A percentile compares a stretch with the other conserved stretches of the same genome.
Evolutionary conservation across 371 early-diverging fungal genomes (phyloP).

Genomic region (Syncephalastrum racemosum): DNA sequence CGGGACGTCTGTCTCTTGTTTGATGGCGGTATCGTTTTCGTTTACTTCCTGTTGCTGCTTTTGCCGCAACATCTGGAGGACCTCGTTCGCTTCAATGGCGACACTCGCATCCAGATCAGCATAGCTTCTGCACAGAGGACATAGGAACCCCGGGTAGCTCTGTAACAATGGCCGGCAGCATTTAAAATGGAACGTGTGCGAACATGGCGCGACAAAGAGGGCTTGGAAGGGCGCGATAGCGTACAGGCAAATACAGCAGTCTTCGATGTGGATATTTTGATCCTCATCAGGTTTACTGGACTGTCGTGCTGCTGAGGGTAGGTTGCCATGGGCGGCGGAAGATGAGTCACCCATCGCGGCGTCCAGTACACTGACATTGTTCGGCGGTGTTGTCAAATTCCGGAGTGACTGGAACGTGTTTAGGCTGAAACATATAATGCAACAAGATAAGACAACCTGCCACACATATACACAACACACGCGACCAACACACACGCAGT

Average conservation of each 20-base stretch:
- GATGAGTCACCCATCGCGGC: conserved; percentile 13
- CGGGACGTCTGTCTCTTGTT: conserved; percentile 1
- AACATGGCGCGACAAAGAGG: conserved; percentile 90
- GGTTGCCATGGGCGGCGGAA: too few relatives aligned
- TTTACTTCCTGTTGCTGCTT: too few relatives aligned
- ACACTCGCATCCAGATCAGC: conserved; percentile 80
- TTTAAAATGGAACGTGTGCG: conserved; percentile 92
- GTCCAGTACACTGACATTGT: conserved; percentile 32
- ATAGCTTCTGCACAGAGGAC: conserved; percentile 91
- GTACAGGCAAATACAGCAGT: conserved; percentile 94
- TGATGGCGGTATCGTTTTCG: not conserved
- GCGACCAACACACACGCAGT: too few relatives aligned
- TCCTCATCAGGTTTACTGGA: not conserved
- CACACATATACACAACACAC: not conserved
- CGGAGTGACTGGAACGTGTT: conserved; percentile 36
- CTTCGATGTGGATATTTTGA: conserved; percentile 34
- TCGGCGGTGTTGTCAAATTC: conserved; percentile 36
- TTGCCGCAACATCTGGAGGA: not conserved
- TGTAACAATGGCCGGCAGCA: conserved; percentile 71
- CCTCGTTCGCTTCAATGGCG: conserved; percentile 51
- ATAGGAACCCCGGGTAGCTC: conserved; percentile 73
- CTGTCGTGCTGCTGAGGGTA: not conserved
- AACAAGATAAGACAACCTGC: not conserved
- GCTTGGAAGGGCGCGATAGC: conserved; percentile 86
- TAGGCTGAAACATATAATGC: conserved; percentile 22